Evolutionary conservation across 768 basidiomycete species (phyloP).

Genomic region (Lepiota venenata): DNA sequence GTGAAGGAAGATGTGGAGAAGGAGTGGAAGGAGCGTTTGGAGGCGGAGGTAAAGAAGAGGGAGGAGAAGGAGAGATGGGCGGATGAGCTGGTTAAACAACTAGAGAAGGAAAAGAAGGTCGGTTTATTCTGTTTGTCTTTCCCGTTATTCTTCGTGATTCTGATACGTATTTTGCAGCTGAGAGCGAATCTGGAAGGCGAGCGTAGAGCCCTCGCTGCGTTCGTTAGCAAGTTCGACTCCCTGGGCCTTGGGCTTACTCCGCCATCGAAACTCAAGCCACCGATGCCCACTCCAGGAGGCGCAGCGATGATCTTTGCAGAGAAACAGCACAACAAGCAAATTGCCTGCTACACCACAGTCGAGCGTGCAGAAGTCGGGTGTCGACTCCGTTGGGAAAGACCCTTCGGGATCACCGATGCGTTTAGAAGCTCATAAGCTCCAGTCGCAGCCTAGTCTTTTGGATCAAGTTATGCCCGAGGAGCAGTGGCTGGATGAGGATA

Average conservation of each 20-base stretch:
- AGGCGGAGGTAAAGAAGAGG: conserved; percentile 51
- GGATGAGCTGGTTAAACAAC: conserved; percentile 64
- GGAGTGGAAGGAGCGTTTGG: conserved; percentile 63
- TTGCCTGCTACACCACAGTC: conserved; percentile 13
- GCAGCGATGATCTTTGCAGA: conserved; percentile 47
- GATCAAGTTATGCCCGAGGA: conserved; percentile 60
- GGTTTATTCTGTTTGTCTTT: conserved; percentile 14
- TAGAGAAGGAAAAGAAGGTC: conserved; percentile 79
- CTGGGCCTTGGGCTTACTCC: conserved; percentile 48
- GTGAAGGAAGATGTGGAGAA: conserved; percentile 73
- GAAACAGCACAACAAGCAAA: conserved; percentile 29
- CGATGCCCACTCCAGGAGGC: conserved; percentile 50
- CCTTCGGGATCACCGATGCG: conserved; percentile 51
- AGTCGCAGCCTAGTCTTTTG: conserved; percentile 46
- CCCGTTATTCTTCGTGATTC: neutral
- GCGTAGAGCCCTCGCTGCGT: conserved; percentile 71
- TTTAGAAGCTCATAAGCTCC: conserved; percentile 30
- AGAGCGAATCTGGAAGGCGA: conserved; percentile 72
- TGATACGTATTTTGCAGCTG: conserved; percentile 29
- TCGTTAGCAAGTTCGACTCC: conserved; percentile 81
- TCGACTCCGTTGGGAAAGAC: conserved; percentile 22
- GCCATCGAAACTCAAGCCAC: conserved; percentile 40
- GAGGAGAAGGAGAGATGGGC: conserved; percentile 76
- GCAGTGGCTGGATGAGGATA: conserved; percentile 45
- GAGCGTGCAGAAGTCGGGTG: neutral